Percentiles rank a stretch among this genome's conserved stretches.
phyloP scores from a whole-genome alignment of 768 basidiomycete species.

The Serendipita sp. region DNA sequence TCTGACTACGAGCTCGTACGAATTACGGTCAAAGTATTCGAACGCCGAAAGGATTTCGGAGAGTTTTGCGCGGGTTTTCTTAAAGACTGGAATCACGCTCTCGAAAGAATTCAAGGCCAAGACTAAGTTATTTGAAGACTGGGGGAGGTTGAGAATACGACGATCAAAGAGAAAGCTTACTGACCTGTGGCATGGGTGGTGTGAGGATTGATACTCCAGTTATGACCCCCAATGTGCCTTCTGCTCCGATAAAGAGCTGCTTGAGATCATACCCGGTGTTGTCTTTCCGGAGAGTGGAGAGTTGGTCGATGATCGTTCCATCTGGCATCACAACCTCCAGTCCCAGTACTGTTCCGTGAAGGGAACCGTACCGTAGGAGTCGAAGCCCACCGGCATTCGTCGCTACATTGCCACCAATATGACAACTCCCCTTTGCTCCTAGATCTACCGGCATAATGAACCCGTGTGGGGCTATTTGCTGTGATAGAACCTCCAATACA shows the following conservation, averaged over 20 bases:
- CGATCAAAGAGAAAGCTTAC: neutral
- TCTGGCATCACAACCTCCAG: slow-evolving; percentile 92
- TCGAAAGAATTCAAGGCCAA: slow-evolving; percentile 77
- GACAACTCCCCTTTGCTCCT: slow-evolving; percentile 94
- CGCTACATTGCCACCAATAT: slow-evolving; percentile 92
- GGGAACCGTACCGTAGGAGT: slow-evolving; percentile 80
- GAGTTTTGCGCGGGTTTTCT: slow-evolving; percentile 52
- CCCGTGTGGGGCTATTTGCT: slow-evolving; percentile 70
- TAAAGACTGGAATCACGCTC: slow-evolving; percentile 73
- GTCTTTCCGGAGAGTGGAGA: slow-evolving; percentile 87
- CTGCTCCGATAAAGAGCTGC: slow-evolving; percentile 93
- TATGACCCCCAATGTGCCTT: slow-evolving; percentile 90
- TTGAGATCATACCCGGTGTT: slow-evolving; percentile 98
- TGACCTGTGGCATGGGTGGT: slow-evolving; percentile 40
- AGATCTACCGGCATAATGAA: slow-evolving; percentile 96
- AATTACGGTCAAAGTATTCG: slow-evolving; percentile 83
- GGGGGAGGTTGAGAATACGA: neutral
- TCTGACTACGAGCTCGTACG: slow-evolving; percentile 69
- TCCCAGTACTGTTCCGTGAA: slow-evolving; percentile 89
- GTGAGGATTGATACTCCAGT: slow-evolving; percentile 92
- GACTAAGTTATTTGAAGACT: slow-evolving; percentile 81
- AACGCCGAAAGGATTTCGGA: slow-evolving; percentile 96
- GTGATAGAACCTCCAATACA: slow-evolving; percentile 73
- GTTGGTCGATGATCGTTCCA: slow-evolving; percentile 75
- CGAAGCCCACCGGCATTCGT: slow-evolving; percentile 98